Evolutionary conservation across 768 basidiomycete species (phyloP).

Genomic region (Macrolepiota fuliginosa): DNA sequence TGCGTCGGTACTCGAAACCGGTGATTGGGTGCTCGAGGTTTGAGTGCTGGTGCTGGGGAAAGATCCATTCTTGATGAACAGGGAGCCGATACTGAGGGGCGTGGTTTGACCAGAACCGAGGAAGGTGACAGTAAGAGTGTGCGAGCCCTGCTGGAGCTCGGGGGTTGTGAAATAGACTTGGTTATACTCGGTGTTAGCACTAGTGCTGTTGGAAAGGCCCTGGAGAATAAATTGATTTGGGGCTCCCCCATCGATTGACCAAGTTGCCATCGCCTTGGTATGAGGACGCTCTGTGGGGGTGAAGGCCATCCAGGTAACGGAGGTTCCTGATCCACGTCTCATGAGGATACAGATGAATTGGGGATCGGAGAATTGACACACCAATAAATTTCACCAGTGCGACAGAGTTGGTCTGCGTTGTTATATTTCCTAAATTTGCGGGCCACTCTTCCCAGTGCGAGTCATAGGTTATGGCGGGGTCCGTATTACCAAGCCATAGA

Average conservation of each 20-base stretch:
- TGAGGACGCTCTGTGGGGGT: no score
- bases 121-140: background rate
- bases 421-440: background rate
- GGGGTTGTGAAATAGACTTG: background rate
- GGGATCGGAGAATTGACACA: constrained; percentile 7
- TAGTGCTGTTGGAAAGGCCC: background rate
- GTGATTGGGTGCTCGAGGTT: no score
- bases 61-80: background rate
- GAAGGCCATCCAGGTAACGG: background rate
- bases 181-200: no score
- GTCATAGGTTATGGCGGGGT: constrained; percentile 20
- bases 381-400: constrained; percentile 22
- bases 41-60: background rate
- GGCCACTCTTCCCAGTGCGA: constrained; percentile 17
- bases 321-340: background rate
- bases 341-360: no score
- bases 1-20: no score
- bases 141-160: background rate
- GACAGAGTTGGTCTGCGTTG: constrained; percentile 11
- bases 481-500: constrained; percentile 18
- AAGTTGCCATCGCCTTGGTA: background rate
- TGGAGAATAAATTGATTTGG: background rate
- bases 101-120: background rate
- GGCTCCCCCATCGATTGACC: background rate
- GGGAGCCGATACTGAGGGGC: background rate